These are phyloP conservation scores for Trifolium repens DNA, from an alignment of 306 rosid species.

Conservation along the genomic window DNA sequence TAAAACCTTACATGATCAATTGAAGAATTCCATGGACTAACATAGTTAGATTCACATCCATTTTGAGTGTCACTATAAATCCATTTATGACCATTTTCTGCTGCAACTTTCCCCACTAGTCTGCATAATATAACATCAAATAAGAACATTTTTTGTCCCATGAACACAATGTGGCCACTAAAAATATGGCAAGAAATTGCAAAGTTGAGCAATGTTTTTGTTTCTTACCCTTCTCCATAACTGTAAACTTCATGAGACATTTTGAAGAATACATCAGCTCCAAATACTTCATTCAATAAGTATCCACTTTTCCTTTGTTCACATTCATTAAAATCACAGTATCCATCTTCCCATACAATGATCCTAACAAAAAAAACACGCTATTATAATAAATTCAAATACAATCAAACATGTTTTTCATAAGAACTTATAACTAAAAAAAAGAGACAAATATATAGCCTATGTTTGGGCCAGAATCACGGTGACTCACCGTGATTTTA, in stretches of 20 bases:
- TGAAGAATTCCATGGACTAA: slow-evolving; percentile 79
- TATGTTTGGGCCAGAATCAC: too few relatives aligned
- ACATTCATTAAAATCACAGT: slow-evolving; percentile 78
- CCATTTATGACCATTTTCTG: slow-evolving; percentile 91
- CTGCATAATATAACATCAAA: slow-evolving; percentile 51
- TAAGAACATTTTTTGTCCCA: not conserved
- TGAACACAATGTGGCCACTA: not conserved
- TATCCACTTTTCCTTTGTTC: slow-evolving; percentile 61
- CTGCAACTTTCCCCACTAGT: slow-evolving; percentile 79
- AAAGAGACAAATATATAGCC: not conserved
- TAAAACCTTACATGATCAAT: slow-evolving; percentile 61
- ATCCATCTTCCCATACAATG: slow-evolving; percentile 98
- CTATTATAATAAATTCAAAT: slow-evolving; percentile 7
- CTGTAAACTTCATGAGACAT: slow-evolving; percentile 97
- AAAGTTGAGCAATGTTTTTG: not conserved
- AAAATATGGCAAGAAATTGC: slow-evolving; percentile 24
- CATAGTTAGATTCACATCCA: slow-evolving; percentile 65
- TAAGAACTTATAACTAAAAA: slow-evolving; percentile 13
- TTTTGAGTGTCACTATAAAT: slow-evolving; percentile 63
- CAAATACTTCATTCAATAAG: slow-evolving; percentile 62
- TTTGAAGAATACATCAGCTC: slow-evolving; percentile 88
- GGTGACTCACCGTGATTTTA: too few relatives aligned
- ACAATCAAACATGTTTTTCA: not conserved
- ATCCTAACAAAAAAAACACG: slow-evolving; percentile 59
- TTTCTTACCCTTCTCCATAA: slow-evolving; percentile 89